phyloP scores from a whole-genome alignment of 306 rosid species.

The Trifolium dubium region DNA sequence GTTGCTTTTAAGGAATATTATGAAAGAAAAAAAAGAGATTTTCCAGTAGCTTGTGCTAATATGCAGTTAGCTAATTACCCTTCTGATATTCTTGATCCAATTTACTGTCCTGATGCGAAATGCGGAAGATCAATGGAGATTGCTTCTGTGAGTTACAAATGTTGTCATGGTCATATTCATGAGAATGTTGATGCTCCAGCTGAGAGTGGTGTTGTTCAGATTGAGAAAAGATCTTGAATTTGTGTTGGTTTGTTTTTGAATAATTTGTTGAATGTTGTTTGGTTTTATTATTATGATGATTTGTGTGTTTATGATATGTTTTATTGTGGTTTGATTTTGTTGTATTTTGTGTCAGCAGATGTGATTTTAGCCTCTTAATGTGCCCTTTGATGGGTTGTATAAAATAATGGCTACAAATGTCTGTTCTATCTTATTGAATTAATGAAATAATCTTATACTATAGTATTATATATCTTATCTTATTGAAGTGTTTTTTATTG shows the following conservation, averaged over 20 bases:
- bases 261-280: not conserved
- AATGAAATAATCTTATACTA: not conserved
- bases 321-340: not conserved
- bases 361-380: conserved; percentile 23
- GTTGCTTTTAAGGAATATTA: conserved; percentile 45
- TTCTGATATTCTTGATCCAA: conserved; percentile 42
- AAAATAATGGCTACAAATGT: conserved; percentile 43
- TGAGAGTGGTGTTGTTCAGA: conserved; percentile 45
- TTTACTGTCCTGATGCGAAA: conserved; percentile 32
- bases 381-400: conserved; percentile 34
- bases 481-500: too few relatives aligned
- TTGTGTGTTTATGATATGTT: conserved; percentile 27
- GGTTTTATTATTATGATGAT: not conserved
- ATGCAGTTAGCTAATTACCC: conserved; percentile 51
- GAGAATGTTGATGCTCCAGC: conserved; percentile 19
- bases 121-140: conserved; percentile 50
- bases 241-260: not conserved
- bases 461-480: not conserved
- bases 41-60: conserved; percentile 12
- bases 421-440: conserved; percentile 16
- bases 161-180: conserved; percentile 44
- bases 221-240: conserved; percentile 42
- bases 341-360: conserved; percentile 16
- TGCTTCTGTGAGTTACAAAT: conserved; percentile 43
- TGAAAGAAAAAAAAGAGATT: not conserved